phyloP scores from a whole-genome alignment of 306 rosid genomes.

The Lotus japonicus region DNA sequence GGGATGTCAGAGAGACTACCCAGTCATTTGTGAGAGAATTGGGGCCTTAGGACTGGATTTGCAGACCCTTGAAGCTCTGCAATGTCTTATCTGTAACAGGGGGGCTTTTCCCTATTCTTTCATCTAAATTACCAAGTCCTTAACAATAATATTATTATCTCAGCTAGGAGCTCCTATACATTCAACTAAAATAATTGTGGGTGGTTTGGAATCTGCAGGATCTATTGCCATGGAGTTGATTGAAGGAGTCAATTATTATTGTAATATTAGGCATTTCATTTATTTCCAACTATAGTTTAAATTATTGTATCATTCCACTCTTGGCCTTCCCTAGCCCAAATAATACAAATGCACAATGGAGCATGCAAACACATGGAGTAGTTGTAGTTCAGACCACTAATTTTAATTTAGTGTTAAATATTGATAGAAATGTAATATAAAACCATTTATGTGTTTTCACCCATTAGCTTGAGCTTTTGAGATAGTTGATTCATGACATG shows the following conservation, averaged over 20 bases:
- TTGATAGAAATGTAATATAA: no score
- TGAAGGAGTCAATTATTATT: not conserved
- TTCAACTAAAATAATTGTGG: not conserved
- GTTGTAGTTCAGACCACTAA: not conserved
- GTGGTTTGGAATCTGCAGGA: not conserved
- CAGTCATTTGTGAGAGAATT: not conserved
- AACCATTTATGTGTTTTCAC: no score
- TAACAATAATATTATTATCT: not conserved
- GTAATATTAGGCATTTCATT: not conserved
- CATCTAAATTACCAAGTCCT: not conserved
- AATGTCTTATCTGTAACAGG: not conserved
- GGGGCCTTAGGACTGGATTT: not conserved
- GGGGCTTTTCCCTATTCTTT: not conserved
- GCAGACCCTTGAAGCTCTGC: not conserved
- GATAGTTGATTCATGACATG: no score
- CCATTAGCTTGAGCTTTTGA: no score
- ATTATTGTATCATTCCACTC: not conserved
- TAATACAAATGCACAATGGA: not conserved
- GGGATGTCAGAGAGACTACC: not conserved
- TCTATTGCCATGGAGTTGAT: not conserved
- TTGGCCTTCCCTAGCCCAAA: slow-evolving; percentile 1
- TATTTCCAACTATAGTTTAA: not conserved
- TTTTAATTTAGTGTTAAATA: not conserved
- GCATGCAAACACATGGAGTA: not conserved
- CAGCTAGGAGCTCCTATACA: not conserved